These are phyloP conservation scores for Claviceps pusilla DNA, from an alignment of 2,329 filamentous ascomycete genomes.

Conservation along the genomic window DNA sequence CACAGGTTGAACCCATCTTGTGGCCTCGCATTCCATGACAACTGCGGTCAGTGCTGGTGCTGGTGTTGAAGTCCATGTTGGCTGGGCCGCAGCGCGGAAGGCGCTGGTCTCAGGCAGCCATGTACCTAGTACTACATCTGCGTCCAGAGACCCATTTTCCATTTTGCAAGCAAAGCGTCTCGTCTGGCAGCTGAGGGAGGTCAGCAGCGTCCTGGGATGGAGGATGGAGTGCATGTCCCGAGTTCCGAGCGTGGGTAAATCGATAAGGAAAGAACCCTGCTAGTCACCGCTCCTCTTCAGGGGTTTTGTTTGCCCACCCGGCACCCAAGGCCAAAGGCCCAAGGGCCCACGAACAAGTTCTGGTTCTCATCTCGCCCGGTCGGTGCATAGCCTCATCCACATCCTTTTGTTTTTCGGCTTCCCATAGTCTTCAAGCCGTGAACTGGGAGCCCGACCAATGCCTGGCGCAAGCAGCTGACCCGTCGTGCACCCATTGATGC, in stretches of 20 bases:
- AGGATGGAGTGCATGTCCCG: background rate
- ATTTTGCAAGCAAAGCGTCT: background rate
- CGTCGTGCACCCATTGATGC: conserved; percentile 1
- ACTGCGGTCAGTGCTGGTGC: no score
- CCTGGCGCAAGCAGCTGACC: background rate
- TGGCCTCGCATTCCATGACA: no score
- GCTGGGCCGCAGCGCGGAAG: no score
- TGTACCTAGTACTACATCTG: no score
- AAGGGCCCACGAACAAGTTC: background rate
- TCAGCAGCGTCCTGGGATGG: no score
- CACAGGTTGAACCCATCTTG: background rate
- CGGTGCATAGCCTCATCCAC: background rate
- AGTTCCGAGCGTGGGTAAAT: background rate
- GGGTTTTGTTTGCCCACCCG: conserved; percentile 1
- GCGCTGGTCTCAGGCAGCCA: no score
- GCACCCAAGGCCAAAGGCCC: background rate
- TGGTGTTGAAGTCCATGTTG: no score
- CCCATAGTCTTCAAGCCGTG: background rate
- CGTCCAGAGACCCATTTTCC: no score
- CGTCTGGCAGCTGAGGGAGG: background rate
- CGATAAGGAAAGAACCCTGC: conserved; percentile 4
- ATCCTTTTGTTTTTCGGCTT: background rate
- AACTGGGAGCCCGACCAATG: background rate
- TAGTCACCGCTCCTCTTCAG: conserved; percentile 1
- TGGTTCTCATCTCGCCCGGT: background rate